Evolutionary conservation across 305 asterid genomes (phyloP).

Genomic region (Rubia peregrina): DNA sequence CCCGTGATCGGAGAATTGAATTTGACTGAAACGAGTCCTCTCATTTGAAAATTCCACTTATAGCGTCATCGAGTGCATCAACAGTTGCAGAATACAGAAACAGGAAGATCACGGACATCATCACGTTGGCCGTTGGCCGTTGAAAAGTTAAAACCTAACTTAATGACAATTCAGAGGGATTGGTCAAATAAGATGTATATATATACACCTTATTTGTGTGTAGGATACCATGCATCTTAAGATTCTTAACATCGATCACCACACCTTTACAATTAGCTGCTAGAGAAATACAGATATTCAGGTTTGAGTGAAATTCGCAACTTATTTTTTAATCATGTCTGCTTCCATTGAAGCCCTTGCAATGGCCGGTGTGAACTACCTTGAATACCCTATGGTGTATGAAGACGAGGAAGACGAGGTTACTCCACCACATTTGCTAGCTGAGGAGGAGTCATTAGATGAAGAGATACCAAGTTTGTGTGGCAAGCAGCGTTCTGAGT

Average conservation of each 20-base stretch:
- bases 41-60: neutral
- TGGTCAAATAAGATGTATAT: neutral
- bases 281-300: neutral
- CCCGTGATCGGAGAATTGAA: neutral
- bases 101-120: neutral
- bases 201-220: neutral
- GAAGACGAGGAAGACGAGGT: neutral
- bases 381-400: neutral
- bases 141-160: neutral
- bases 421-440: neutral
- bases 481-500: neutral
- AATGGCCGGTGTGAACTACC: neutral
- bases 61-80: neutral
- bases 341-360: constrained; percentile 3
- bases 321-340: neutral
- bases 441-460: neutral
- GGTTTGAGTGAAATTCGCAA: neutral
- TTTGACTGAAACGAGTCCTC: neutral
- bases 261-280: neutral
- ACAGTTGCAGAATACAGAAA: neutral
- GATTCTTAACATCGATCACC: neutral
- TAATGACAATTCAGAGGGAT: neutral
- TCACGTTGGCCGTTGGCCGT: neutral
- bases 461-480: neutral
- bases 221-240: neutral